phyloP scores from a whole-genome alignment of 331 rosid genomes.

The Cydonia oblonga region DNA sequence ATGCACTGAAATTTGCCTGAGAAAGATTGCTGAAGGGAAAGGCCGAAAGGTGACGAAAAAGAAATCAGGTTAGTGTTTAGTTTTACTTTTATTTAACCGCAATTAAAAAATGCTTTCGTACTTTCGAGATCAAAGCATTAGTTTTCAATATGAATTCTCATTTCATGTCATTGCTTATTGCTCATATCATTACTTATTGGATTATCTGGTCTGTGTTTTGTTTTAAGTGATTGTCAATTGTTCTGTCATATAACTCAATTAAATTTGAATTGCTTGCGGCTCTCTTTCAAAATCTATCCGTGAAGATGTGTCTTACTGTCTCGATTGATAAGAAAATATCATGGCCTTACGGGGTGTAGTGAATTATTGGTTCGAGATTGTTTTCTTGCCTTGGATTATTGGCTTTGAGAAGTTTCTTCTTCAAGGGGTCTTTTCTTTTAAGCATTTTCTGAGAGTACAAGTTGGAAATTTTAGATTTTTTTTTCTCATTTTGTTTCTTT shows the following conservation, averaged over 20 bases:
- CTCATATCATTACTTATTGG: background rate
- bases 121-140: background rate
- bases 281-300: background rate
- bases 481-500: background rate
- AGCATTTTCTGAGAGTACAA: constrained; percentile 18
- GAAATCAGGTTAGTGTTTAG: constrained; percentile 31
- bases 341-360: background rate
- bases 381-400: background rate
- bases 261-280: background rate
- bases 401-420: background rate
- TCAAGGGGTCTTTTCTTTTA: background rate
- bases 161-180: background rate
- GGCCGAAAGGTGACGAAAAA: constrained; percentile 22
- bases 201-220: background rate
- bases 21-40: constrained; percentile 43
- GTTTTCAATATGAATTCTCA: background rate
- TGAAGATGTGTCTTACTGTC: background rate
- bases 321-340: background rate
- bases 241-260: background rate
- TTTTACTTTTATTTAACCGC: background rate
- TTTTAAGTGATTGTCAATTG: background rate
- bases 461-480: background rate
- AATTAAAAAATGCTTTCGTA: background rate
- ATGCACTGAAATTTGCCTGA: constrained; percentile 56
- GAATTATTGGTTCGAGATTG: background rate